phyloP scores from a whole-genome alignment of 2,329 filamentous ascomycete species.

The Drechmeria coniospora region DNA sequence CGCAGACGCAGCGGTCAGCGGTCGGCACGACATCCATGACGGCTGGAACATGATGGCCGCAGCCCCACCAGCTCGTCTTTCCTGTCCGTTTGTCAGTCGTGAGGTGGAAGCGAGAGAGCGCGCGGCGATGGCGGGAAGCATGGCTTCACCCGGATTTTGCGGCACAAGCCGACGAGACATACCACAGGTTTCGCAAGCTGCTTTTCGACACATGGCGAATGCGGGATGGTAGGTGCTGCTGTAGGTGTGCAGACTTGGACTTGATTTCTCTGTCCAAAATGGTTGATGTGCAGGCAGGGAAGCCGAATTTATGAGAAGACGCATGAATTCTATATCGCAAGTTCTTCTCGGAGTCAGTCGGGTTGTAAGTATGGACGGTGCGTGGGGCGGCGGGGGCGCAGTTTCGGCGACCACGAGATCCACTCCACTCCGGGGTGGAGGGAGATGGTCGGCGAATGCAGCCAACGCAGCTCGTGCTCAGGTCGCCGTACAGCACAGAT shows the following conservation, averaged over 20 bases:
- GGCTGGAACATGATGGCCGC: conserved; percentile 42
- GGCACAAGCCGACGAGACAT: conserved; percentile 13
- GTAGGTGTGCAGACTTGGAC: background rate
- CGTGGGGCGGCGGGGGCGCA: no score
- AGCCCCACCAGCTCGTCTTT: conserved; percentile 50
- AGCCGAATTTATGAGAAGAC: no score
- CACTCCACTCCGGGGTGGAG: no score
- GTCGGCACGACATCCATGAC: conserved; percentile 47
- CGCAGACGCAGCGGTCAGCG: conserved; percentile 48
- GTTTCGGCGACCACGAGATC: no score
- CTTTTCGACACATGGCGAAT: conserved; percentile 46
- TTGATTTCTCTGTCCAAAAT: no score
- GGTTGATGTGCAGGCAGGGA: no score
- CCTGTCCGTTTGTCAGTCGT: conserved; percentile 17
- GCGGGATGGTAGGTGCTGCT: background rate
- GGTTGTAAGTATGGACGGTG: no score
- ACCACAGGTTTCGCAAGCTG: conserved; percentile 48
- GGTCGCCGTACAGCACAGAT: no score
- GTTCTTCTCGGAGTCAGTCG: no score
- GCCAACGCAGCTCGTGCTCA: no score
- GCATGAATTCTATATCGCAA: no score
- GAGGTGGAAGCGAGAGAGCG: background rate
- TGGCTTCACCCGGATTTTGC: conserved; percentile 6
- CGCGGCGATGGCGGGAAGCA: background rate
- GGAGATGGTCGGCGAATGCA: no score